Conservation (phyloP, 2,329 filamentous ascomycete species). For the Venturia aucupariae region DNA sequence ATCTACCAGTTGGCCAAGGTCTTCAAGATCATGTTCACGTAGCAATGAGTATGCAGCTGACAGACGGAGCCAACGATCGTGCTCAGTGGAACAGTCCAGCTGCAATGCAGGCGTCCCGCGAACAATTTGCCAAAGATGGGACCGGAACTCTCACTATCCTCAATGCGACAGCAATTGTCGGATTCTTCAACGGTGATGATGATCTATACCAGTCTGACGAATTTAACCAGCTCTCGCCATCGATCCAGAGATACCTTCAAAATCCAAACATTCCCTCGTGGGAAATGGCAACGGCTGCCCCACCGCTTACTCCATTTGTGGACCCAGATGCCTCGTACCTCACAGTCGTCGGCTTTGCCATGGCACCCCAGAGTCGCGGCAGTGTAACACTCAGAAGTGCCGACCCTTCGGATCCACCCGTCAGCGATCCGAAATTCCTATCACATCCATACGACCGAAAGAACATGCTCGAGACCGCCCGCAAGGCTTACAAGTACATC, state of each 20-base stretch:
- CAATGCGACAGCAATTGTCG: constrained; percentile 25
- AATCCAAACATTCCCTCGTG: constrained; percentile 47
- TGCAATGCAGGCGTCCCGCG: neutral
- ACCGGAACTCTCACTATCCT: constrained; percentile 17
- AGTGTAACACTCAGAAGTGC: constrained; percentile 44
- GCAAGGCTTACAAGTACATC: constrained; percentile 34
- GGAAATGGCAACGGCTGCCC: constrained; percentile 41
- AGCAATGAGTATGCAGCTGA: constrained; percentile 42
- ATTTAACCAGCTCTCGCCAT: constrained; percentile 40
- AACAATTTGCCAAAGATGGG: constrained; percentile 11
- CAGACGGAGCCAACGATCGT: constrained; percentile 14
- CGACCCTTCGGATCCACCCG: constrained; percentile 41
- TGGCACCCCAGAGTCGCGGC: constrained; percentile 42
- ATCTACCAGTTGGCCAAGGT: constrained; percentile 36
- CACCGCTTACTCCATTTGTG: constrained; percentile 22
- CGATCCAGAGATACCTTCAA: constrained; percentile 36
- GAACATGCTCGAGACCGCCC: constrained; percentile 40
- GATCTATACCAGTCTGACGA: constrained; percentile 34
- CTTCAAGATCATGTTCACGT: constrained; percentile 36
- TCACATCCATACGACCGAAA: constrained; percentile 46
- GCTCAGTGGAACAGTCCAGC: constrained; percentile 2
- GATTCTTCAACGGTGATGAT: constrained; percentile 36
- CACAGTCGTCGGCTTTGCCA: constrained; percentile 43
- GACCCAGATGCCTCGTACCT: constrained; percentile 33
- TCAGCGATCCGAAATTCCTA: constrained; percentile 46